Base-by-base conservation (phyloP, 306 rosid genomes). In the Acacia crassicarpa region DNA sequence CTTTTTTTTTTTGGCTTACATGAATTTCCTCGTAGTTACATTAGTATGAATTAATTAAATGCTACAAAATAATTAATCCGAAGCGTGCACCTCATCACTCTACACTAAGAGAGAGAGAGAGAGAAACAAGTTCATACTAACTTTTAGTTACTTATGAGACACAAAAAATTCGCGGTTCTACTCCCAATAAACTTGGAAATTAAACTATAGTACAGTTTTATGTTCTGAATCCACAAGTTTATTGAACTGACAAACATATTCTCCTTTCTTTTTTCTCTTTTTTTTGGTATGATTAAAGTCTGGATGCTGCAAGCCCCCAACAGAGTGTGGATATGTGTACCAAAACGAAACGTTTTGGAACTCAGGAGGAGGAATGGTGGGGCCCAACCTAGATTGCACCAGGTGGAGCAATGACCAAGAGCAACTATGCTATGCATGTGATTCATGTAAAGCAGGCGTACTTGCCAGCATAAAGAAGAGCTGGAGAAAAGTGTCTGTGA, bases 251-350 rank as follows among this genome's bases (percentile, higher is more conserved):
- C 44, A 1, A 20, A 20, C 76, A 12, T 19, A 54, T 54, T n/a
- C n/a, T n/a, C n/a, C n/a, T n/a, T n/a, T n/a, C n/a, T n/a, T n/a
- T n/a, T n/a, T n/a, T 56, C 27, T 56, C 2, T 2, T 17, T 7
- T 8, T 53, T 49, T 81, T 48, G 15, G 0, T 5, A 12, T 22
- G 35, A 44, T 2, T 84, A 74, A 30, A 95, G 99, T 93, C 99
- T 78, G 98, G 99, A 62, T 96, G 99, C 88, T 96, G 98, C 91
- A 96, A 96, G 87, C 98, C 99, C 23, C 98, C 97, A 2, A 82
- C 98, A 33, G 94, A 81, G 19, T 96, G 97, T 81, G 97, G 92
- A 5, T 89, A 48, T 40, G 0, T 56, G 5, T 96, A 91, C 74
- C 62, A 62, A 73, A 96, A 89, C 16, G 99, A 92, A 86, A 96